Evolutionary conservation across 441 rosid genomes (phyloP).

Genomic region (Erodium moschatum): DNA sequence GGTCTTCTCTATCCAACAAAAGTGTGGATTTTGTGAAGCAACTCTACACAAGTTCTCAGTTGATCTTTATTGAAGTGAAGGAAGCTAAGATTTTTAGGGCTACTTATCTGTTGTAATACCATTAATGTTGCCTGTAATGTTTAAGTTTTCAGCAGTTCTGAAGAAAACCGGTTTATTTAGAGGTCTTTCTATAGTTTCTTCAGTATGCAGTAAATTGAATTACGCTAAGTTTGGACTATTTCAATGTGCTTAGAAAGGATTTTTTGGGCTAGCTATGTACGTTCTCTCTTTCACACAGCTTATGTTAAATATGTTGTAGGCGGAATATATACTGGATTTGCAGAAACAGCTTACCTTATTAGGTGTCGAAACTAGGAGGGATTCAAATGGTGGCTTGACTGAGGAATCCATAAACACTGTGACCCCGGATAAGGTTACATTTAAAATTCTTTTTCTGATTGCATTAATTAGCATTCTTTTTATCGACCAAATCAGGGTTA

Average conservation of each 20-base stretch:
- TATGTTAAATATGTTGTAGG: slow-evolving; percentile 38
- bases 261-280: background rate
- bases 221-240: background rate
- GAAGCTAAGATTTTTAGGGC: background rate
- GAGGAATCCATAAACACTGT: slow-evolving; percentile 55
- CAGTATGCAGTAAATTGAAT: background rate
- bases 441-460: background rate
- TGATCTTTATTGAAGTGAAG: background rate
- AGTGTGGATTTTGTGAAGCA: background rate
- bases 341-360: slow-evolving; percentile 83
- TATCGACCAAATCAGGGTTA: too few relatives aligned
- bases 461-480: background rate
- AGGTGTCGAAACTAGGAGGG: slow-evolving; percentile 61
- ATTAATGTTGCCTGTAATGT: background rate
- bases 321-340: slow-evolving; percentile 68
- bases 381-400: slow-evolving; percentile 43
- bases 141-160: background rate
- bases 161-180: background rate
- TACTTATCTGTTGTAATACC: background rate
- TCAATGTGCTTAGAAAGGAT: slow-evolving; percentile 9
- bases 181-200: background rate
- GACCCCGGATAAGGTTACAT: slow-evolving; percentile 66
- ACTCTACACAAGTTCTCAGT: slow-evolving; percentile 2
- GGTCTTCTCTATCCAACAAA: too few relatives aligned
- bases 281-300: background rate